These are phyloP conservation scores for Cucurbita maxima DNA, from an alignment of 306 rosid genomes.

Conservation along the genomic window DNA sequence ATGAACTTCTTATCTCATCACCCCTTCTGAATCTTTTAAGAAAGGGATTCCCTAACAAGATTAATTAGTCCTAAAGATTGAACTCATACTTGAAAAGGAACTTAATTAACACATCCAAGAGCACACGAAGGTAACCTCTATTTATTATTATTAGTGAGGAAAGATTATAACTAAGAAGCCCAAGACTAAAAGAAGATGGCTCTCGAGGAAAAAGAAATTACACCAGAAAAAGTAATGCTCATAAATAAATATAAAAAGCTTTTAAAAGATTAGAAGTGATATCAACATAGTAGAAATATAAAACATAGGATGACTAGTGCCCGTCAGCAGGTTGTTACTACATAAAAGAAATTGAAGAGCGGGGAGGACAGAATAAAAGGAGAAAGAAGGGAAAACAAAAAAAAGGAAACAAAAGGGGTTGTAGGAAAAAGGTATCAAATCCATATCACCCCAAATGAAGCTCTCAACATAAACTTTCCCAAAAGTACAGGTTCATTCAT, in stretches of 20 bases:
- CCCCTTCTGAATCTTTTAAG: not conserved
- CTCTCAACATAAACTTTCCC: not conserved
- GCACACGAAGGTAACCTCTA: not conserved
- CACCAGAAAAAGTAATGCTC: not conserved
- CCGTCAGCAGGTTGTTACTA: constrained; percentile 1
- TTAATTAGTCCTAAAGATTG: not conserved
- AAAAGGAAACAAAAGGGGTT: not conserved
- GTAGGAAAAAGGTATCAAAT: not conserved
- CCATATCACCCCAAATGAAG: not conserved
- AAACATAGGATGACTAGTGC: not conserved
- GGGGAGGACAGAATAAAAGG: not conserved
- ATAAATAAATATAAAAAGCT: not conserved
- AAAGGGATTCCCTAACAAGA: not conserved
- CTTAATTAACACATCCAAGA: not conserved
- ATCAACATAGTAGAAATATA: not conserved
- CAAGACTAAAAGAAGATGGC: not conserved
- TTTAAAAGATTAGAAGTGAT: not conserved
- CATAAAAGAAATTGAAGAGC: not conserved
- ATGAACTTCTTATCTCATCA: not conserved
- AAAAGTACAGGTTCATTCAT: constrained; percentile 9
- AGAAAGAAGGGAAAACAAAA: not conserved
- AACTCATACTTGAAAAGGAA: not conserved
- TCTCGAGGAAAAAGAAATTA: not conserved
- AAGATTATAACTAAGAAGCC: not conserved
- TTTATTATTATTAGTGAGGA: not conserved